Evolutionary conservation across 805 yeast genomes (phyloP).

Genomic region (Candida namnaoensis): DNA sequence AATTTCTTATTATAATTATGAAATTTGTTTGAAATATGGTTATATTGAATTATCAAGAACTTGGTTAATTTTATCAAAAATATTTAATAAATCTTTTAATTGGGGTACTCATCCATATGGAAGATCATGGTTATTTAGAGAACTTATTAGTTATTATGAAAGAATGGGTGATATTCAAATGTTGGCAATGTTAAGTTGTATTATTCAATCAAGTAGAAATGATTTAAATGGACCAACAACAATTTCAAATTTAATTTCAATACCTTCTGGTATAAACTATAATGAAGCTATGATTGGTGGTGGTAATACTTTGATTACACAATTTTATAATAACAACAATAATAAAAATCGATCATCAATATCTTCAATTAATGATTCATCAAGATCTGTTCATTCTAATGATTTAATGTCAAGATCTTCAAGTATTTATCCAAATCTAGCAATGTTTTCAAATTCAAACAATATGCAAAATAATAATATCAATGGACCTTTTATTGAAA

Average conservation of each 20-base stretch:
- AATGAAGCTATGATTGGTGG: too few species aligned
- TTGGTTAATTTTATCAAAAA: slow-evolving; percentile 53
- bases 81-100: slow-evolving; percentile 32
- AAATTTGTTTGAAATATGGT: slow-evolving; percentile 58
- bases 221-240: background rate
- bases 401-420: background rate
- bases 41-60: slow-evolving; percentile 57
- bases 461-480: too few species aligned
- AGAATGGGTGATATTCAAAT: slow-evolving; percentile 65
- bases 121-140: slow-evolving; percentile 51
- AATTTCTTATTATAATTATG: slow-evolving; percentile 61
- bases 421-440: background rate
- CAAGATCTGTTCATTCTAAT: background rate
- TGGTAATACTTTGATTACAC: too few species aligned
- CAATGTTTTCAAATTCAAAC: background rate
- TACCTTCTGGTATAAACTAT: background rate
- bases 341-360: background rate
- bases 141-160: slow-evolving; percentile 59
- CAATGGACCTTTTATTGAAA: too few species aligned
- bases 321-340: background rate
- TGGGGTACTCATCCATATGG: slow-evolving; percentile 88
- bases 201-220: slow-evolving; percentile 26
- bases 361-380: background rate
- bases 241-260: too few species aligned
- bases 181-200: slow-evolving; percentile 83